A percentile compares a stretch with the other conserved stretches of the same genome.
phyloP scores from a whole-genome alignment of 768 basidiomycete species.

The Pulveroboletus sp. region DNA sequence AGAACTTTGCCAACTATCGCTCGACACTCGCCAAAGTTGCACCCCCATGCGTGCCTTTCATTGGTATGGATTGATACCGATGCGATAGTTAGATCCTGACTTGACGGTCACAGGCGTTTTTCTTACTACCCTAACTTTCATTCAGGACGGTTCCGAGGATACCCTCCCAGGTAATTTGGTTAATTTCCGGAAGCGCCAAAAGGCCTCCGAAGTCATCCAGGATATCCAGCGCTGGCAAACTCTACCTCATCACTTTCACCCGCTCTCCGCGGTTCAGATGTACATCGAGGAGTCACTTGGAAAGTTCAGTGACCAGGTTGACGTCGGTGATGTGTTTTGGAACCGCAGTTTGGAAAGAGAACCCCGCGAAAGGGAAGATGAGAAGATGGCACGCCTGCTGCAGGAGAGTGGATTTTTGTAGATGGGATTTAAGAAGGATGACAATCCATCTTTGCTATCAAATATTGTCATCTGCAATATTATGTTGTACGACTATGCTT shows the following conservation, averaged over 20 bases:
- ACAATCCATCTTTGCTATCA: conserved; percentile 6
- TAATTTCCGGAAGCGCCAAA: conserved; percentile 95
- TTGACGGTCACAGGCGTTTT: conserved; percentile 69
- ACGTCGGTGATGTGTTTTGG: conserved; percentile 80
- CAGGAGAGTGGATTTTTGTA: conserved; percentile 88
- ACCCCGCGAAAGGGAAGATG: conserved; percentile 93
- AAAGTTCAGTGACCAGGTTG: conserved; percentile 63
- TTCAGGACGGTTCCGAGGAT: conserved; percentile 95
- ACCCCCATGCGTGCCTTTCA: conserved; percentile 95
- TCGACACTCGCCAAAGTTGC: conserved; percentile 77
- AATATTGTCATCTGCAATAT: background rate
- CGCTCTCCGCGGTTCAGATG: conserved; percentile 60
- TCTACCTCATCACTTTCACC: conserved; percentile 80
- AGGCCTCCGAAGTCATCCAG: conserved; percentile 93
- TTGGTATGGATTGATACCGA: conserved; percentile 56
- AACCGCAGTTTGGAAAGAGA: conserved; percentile 82
- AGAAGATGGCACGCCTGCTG: conserved; percentile 89
- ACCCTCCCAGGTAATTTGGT: conserved; percentile 73
- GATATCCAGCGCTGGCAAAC: conserved; percentile 97
- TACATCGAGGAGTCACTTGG: conserved; percentile 81
- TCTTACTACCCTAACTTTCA: conserved; percentile 94
- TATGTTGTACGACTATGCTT: conserved; percentile 23
- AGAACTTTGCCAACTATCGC: conserved; percentile 93
- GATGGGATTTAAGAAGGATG: conserved; percentile 8
- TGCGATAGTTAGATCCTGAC: background rate